Percentiles rank a stretch among this genome's conserved stretches.
Conservation (phyloP, 805 yeast species). For the Pichia manshurica region DNA sequence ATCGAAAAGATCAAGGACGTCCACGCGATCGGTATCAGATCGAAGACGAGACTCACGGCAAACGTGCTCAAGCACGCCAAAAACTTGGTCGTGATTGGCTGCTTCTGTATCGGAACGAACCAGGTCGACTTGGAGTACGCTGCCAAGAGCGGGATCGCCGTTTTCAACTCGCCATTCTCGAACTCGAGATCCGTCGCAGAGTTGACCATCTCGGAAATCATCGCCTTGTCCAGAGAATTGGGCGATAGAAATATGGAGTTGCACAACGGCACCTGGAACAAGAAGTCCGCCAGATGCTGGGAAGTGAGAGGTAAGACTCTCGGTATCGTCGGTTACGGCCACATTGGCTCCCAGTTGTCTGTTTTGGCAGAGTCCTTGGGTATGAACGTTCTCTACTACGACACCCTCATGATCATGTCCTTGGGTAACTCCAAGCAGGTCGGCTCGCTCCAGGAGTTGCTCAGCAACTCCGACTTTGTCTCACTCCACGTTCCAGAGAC, state of each 20-base stretch:
- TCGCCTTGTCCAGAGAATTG: constrained; percentile 89
- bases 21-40: constrained; percentile 97
- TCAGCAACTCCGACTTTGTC: constrained; percentile 78
- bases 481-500: constrained; percentile 94
- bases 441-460: constrained; percentile 72
- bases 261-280: constrained; percentile 97
- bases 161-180: constrained; percentile 88
- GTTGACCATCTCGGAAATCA: constrained; percentile 90
- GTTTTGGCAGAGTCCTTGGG: constrained; percentile 98
- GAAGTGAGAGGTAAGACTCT: constrained; percentile 98
- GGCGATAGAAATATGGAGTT: constrained; percentile 95
- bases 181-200: constrained; percentile 98
- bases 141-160: constrained; percentile 89
- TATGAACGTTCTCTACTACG: constrained; percentile 92
- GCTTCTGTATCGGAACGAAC: constrained; percentile 99
- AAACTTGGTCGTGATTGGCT: constrained; percentile 85
- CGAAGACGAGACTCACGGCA: constrained; percentile 85
- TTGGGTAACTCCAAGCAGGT: constrained; percentile 96
- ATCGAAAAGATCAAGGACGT: constrained; percentile 90
- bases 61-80: constrained; percentile 78
- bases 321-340: constrained; percentile 97
- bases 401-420: constrained; percentile 87
- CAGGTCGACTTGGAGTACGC: constrained; percentile 93
- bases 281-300: constrained; percentile 93
- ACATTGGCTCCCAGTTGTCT: constrained; percentile 94